These are phyloP conservation scores for Hortaea sp. DNA, from an alignment of 2,329 filamentous ascomycete species.

Conservation along the genomic window DNA sequence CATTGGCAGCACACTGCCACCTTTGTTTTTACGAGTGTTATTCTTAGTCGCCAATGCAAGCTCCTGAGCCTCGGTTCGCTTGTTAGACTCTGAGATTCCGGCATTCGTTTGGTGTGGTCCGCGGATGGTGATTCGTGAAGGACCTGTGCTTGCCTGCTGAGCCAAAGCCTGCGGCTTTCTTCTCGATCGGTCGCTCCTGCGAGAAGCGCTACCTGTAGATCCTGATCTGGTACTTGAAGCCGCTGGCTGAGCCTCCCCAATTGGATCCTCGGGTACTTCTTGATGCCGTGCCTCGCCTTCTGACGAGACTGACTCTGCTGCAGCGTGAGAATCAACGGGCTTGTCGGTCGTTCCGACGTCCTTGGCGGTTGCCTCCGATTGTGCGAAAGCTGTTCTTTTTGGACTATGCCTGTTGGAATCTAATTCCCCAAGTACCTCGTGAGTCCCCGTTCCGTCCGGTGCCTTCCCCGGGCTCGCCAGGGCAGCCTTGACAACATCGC, in stretches of 20 bases:
- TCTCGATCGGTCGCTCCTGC: constrained; percentile 12
- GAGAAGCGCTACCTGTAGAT: background rate
- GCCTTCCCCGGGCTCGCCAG: constrained; percentile 26
- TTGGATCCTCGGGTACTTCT: constrained; percentile 1
- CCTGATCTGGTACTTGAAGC: background rate
- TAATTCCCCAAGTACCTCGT: constrained; percentile 30
- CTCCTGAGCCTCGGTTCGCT: constrained; percentile 40
- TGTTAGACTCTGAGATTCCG: constrained; percentile 35
- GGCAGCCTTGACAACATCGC: constrained; percentile 36
- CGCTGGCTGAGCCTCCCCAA: background rate
- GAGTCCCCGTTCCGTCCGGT: constrained; percentile 25
- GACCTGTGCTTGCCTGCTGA: constrained; percentile 6
- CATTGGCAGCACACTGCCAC: constrained; percentile 33
- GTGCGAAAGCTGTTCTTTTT: constrained; percentile 7
- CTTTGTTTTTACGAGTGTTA: constrained; percentile 44
- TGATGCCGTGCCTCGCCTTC: constrained; percentile 1
- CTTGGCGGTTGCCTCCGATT: background rate
- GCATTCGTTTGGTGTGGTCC: constrained; percentile 18
- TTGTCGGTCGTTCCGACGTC: background rate
- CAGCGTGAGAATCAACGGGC: background rate
- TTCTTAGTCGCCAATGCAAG: constrained; percentile 34
- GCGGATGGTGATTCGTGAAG: constrained; percentile 31
- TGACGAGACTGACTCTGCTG: background rate
- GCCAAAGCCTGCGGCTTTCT: constrained; percentile 12
- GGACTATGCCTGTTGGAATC: constrained; percentile 39